A percentile compares a stretch with the other conserved stretches of the same genome.
These are phyloP conservation scores for Claviceps capensis DNA, from an alignment of 2,329 filamentous ascomycete genomes.

Conservation along the genomic window DNA sequence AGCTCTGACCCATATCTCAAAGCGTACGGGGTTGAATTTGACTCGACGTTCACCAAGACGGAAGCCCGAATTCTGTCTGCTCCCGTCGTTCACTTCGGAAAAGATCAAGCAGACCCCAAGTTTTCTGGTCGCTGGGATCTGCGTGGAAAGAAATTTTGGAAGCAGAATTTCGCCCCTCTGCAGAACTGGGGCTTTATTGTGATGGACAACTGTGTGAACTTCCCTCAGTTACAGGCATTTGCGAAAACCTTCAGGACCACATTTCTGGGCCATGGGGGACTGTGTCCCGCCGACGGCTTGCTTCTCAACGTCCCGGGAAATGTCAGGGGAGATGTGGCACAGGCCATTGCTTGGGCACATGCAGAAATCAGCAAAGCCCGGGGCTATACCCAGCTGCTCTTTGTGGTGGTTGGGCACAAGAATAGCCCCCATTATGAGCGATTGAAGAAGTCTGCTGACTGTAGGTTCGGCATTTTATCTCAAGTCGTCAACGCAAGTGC, in stretches of 20 bases:
- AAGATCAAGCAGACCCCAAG: slow-evolving; percentile 43
- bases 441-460: slow-evolving; percentile 82
- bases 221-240: slow-evolving; percentile 20
- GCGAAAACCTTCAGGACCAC: slow-evolving; percentile 28
- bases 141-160: slow-evolving; percentile 60
- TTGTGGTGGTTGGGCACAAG: slow-evolving; percentile 63
- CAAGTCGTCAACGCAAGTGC: slow-evolving; percentile 67
- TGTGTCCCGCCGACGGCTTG: slow-evolving; percentile 20
- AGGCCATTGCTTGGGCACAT: slow-evolving; percentile 31
- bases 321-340: slow-evolving; percentile 28
- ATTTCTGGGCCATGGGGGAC: slow-evolving; percentile 38
- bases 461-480: slow-evolving; percentile 67
- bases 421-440: slow-evolving; percentile 63
- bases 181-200: slow-evolving; percentile 63
- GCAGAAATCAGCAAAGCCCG: slow-evolving; percentile 40
- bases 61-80: slow-evolving; percentile 58
- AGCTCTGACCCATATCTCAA: slow-evolving; percentile 58
- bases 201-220: slow-evolving; percentile 40
- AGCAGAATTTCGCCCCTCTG: slow-evolving; percentile 47
- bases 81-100: slow-evolving; percentile 58
- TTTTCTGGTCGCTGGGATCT: slow-evolving; percentile 75
- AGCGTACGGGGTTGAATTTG: slow-evolving; percentile 62
- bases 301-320: slow-evolving; percentile 20
- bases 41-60: slow-evolving; percentile 46
- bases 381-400: slow-evolving; percentile 56